phyloP scores from a whole-genome alignment of 2,329 filamentous ascomycete genomes.

The Alternaria ethzedia region DNA sequence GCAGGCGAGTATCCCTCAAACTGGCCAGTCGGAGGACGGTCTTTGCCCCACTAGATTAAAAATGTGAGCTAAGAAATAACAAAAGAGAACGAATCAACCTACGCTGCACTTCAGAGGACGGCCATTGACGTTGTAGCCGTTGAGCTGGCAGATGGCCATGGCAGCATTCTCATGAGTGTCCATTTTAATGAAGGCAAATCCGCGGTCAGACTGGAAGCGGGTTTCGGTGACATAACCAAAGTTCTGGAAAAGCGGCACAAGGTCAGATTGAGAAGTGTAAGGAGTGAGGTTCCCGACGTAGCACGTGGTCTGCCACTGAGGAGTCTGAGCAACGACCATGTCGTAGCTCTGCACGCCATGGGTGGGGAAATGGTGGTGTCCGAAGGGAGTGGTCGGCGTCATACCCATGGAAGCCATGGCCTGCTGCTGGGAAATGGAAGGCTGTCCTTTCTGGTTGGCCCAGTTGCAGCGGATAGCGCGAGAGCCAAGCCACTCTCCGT shows the following conservation, averaged over 20 bases:
- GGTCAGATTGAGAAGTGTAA: conserved; percentile 94
- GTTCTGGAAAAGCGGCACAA: conserved; percentile 98
- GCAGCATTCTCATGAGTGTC: conserved; percentile 97
- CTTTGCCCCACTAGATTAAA: conserved; percentile 88
- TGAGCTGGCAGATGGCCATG: conserved; percentile 97
- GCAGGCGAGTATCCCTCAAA: conserved; percentile 86
- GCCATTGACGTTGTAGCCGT: conserved; percentile 97
- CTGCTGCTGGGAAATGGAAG: conserved; percentile 96
- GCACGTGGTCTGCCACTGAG: conserved; percentile 96
- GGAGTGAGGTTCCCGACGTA: conserved; percentile 98
- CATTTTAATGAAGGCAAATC: conserved; percentile 99
- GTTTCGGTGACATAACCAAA: conserved; percentile 98
- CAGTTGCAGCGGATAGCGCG: conserved; percentile 99
- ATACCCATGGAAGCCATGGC: conserved; percentile 97
- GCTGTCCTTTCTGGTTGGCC: conserved; percentile 99
- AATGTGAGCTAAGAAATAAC: conserved; percentile 33
- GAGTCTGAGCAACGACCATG: conserved; percentile 93
- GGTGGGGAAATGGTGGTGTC: conserved; percentile 96
- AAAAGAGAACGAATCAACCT: conserved; percentile 57
- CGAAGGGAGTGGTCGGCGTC: conserved; percentile 95
- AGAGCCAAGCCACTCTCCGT: conserved; percentile 98
- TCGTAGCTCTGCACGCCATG: conserved; percentile 97
- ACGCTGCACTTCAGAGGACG: conserved; percentile 98
- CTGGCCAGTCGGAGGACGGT: conserved; percentile 85
- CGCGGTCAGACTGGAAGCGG: conserved; percentile 95